Evolutionary conservation across 1,284 basidiomycete species (phyloP), one percentile per base, ranked within the genome.

Genomic region (Sanguinoderma infundibulare): DNA sequence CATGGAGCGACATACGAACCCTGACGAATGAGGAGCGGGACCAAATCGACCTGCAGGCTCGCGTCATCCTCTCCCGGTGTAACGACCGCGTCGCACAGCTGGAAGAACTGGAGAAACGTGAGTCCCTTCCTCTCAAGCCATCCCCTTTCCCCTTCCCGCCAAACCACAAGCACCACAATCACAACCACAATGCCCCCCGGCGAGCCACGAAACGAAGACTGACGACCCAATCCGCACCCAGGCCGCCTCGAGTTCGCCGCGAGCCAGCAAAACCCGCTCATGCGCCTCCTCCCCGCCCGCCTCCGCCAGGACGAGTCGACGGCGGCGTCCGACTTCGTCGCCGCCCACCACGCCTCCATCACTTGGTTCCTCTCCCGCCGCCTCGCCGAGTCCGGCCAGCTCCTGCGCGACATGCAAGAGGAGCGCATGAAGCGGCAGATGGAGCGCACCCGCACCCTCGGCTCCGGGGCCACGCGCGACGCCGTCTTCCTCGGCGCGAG

Each of bases 41-140:
- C 76, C 92, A 96, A 75, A 91, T 97, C 62, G 95, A 97, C 79
- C 79, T 95, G 65, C 93, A 96, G 73, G 90, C 94, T 30, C 88
- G 91, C 63, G 83, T 94, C 61, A 89, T 95, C 55, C 80, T 97
- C 60, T 86, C 87, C 55, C 87, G 89, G 59, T 95, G 92, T 74
- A 86, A 94, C 17, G 90, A 95, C 64, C 83, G 92, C 63, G 90
- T 97, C 24, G 89, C 87, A 71, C 87, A 91, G 75, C 89, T 97
- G 81, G 95, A 97, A 72, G 79, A 81, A 24, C 78, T 94, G 15
- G 95, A 97, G 77, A 91, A 91, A 74, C 84, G 94, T 96, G 75
- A 71, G 88, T 77, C 5, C 57, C 64, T 64, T 57, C 57, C 50
- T 8, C 40, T n/a, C 24, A 12, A 22, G 47, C 10, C 44, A 36